Evolutionary conservation across 164 flowering plant species (phyloP), one percentile per base, ranked within the genome.

Genomic region (Liriodendron chinense): DNA sequence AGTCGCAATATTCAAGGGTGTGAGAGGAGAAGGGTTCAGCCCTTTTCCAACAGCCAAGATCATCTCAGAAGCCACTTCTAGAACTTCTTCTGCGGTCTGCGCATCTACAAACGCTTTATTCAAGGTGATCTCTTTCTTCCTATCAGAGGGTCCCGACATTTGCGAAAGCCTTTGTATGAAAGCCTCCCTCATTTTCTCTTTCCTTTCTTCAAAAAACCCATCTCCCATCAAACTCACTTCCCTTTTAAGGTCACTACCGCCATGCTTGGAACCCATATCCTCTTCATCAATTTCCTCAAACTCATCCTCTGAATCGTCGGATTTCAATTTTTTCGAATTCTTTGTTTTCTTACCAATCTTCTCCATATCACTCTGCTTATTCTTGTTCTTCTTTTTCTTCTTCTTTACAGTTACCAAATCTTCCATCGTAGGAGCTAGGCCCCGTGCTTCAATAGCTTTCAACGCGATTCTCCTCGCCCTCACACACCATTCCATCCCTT

Each of bases 1-100:
- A 64, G 99, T 96, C 67, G 98, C 97, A 78, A 92, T 84, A 69
- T 96, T 96, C 74, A 96, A 80, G 22, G 98, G 98, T 8, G 97
- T 86, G 34, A 96, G 87, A 63, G 97, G 98, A 3, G 98, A 94
- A 70, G 99, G 99, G 74, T 82, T 88, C 84, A 94, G 83, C 34
- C 99, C 99, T 85, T 96, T 96, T 25, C 85, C 91, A 26, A 96
- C 97, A 12, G 98, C 95, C 74, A 82, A 81, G 26, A 94, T 89
- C 49, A 79, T 84, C 68, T 92, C 98, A 13, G 90, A 76, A 2
- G 84, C 86, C 25, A 90, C 87, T 75, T 92, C 96, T 74, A 96
- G 79, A 21, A 94, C 98, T 80, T 94, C 90, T 53, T 88, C 90
- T 3, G 98, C 96, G 70, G 96, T 92, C 74, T 85, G 96, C 3